Base-by-base conservation (phyloP, 305 asterid genomes). In the Solanum hybrid region DNA sequence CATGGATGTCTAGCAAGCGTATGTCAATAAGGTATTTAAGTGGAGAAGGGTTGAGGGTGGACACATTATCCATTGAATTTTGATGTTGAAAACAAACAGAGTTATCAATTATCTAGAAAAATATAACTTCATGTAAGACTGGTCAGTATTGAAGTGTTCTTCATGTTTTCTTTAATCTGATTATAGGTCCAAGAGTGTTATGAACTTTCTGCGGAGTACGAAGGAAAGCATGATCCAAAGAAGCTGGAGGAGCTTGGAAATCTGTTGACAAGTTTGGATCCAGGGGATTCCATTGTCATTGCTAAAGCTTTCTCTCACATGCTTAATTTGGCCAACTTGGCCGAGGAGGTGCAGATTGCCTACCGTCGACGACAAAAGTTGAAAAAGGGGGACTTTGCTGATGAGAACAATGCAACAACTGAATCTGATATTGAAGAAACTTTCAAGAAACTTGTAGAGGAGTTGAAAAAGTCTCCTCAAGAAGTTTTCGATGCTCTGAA, bases 371-470 rank as follows among this genome's bases (percentile, higher is more conserved):
- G 93, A 90, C 91, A 42, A 34, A 93, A 93, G 89, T 69, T 90
- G 89, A 93, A 92, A 82, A 92, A 86, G 42, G 93, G 94, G 0
- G 94, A 93, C 86, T 92, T 92, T 92, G 92, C 91, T 87, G 95
- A 93, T 86, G 95, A 93, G 89, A 88, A 90, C 79, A 91, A 89
- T 73, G 95, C 95, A 79, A 85, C 93, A 37, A 93, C 95, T 75
- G 95, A 93, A 89, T 93, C 95, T n/a, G 93, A 93, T 88, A 91
- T 93, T 27, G 95, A 93, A 89, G 94, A 93, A 88, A 93, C 95
- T 36, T 56, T 93, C 73, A 93, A 93, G 92, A 93, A 89, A 80
- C 95, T 93, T 27, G 94, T 93, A 60, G 89, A 17, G 34, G 90
- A 92, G 72, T 46, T 91, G 89, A 93, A 93, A 17, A 93, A 93